Conservation (phyloP, 768 basidiomycete species). For the Suillus spraguei region DNA sequence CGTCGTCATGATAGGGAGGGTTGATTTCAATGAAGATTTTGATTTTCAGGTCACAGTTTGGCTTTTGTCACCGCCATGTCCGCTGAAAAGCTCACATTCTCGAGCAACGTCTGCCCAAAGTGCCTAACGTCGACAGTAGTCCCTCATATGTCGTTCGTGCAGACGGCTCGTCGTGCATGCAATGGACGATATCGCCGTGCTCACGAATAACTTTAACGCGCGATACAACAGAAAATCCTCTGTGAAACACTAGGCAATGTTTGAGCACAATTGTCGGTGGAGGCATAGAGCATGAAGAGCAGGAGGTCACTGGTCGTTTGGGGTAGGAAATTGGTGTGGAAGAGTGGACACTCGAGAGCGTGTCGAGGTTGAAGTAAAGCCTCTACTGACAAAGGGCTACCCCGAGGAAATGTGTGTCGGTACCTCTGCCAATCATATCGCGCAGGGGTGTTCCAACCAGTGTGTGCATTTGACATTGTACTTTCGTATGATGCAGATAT, state of each 20-base stretch:
- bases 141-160: slow-evolving; percentile 81
- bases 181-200: slow-evolving; percentile 87
- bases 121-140: slow-evolving; percentile 87
- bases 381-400: slow-evolving; percentile 13
- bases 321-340: slow-evolving; percentile 51
- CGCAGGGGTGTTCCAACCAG: too few species aligned
- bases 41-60: neutral
- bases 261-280: slow-evolving; percentile 43
- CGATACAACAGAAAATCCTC: slow-evolving; percentile 85
- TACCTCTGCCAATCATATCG: too few species aligned
- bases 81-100: slow-evolving; percentile 61
- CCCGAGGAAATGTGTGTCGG: slow-evolving; percentile 1
- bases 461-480: too few species aligned
- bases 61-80: neutral
- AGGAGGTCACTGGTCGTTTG: slow-evolving; percentile 70
- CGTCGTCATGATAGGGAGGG: neutral
- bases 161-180: slow-evolving; percentile 86
- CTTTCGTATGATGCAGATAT: too few species aligned
- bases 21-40: neutral
- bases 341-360: slow-evolving; percentile 30
- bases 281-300: slow-evolving; percentile 61
- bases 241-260: slow-evolving; percentile 74
- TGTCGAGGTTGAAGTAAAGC: slow-evolving; percentile 28
- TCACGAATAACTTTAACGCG: slow-evolving; percentile 76
- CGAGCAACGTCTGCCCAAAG: slow-evolving; percentile 62